Percentiles rank a stretch among this genome's conserved stretches.
Evolutionary conservation across 768 basidiomycete species (phyloP).

Genomic region (Pulveroboletus sp.): DNA sequence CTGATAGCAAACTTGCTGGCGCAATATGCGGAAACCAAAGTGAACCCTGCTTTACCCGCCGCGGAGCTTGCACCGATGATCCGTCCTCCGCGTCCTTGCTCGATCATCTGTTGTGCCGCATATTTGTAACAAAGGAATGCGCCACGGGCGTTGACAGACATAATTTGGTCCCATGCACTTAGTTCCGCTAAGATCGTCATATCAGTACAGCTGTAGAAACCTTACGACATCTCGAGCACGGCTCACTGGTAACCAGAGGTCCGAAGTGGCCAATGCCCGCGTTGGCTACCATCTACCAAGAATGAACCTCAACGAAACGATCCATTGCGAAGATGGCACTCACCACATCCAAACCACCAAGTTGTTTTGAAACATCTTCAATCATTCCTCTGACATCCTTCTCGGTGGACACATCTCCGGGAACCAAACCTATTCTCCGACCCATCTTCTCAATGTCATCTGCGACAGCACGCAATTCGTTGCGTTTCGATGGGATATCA

Average conservation of each 20-base stretch:
- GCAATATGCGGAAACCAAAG: slow-evolving; percentile 17
- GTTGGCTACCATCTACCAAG: slow-evolving; percentile 3
- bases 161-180: slow-evolving; percentile 3
- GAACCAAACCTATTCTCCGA: slow-evolving; percentile 13
- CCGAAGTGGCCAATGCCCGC: background rate
- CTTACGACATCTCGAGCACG: background rate
- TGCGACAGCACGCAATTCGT: slow-evolving; percentile 1
- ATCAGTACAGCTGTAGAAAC: background rate
- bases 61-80: slow-evolving; percentile 44
- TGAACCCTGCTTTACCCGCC: background rate
- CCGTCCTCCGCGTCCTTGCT: slow-evolving; percentile 46
- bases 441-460: slow-evolving; percentile 19
- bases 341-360: slow-evolving; percentile 22
- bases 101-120: background rate
- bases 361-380: slow-evolving; percentile 19
- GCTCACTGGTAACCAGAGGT: background rate
- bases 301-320: too few species aligned
- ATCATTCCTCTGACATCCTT: slow-evolving; percentile 41
- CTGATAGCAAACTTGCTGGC: slow-evolving; percentile 40
- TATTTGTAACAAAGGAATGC: background rate
- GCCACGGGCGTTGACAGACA: slow-evolving; percentile 1
- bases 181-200: background rate
- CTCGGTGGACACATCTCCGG: slow-evolving; percentile 39
- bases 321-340: background rate
- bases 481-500: slow-evolving; percentile 15